These are phyloP conservation scores for Porpolomopsis calyptriformis DNA, from an alignment of 768 basidiomycete species.

Conservation along the genomic window DNA sequence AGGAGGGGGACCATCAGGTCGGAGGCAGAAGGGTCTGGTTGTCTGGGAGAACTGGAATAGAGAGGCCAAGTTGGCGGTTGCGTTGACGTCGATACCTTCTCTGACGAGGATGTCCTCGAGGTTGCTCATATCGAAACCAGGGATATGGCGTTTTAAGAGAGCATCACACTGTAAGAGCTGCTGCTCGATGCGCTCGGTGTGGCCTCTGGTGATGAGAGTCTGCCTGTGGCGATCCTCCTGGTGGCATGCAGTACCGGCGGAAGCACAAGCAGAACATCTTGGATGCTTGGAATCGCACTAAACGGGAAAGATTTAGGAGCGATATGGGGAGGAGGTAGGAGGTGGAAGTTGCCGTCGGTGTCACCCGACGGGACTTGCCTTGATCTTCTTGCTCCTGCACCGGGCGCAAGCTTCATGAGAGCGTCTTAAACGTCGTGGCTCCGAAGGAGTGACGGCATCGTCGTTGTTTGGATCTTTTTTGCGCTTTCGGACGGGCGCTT, in stretches of 20 bases:
- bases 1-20: slow-evolving; percentile 18
- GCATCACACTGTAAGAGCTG: slow-evolving; percentile 71
- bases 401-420: slow-evolving; percentile 89
- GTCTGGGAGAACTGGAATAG: slow-evolving; percentile 21
- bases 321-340: slow-evolving; percentile 23
- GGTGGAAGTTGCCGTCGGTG: slow-evolving; percentile 80
- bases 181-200: slow-evolving; percentile 73
- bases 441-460: slow-evolving; percentile 46
- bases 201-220: slow-evolving; percentile 75
- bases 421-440: slow-evolving; percentile 72
- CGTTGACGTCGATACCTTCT: slow-evolving; percentile 53
- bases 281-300: slow-evolving; percentile 91
- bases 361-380: slow-evolving; percentile 64
- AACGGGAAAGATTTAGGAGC: slow-evolving; percentile 19
- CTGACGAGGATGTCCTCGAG: slow-evolving; percentile 55
- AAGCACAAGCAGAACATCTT: slow-evolving; percentile 74
- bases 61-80: slow-evolving; percentile 4
- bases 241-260: slow-evolving; percentile 68
- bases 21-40: slow-evolving; percentile 20
- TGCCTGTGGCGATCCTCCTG: slow-evolving; percentile 85
- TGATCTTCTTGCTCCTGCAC: slow-evolving; percentile 95
- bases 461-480: slow-evolving; percentile 49
- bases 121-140: slow-evolving; percentile 53
- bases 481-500: slow-evolving; percentile 36
- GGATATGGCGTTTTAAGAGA: slow-evolving; percentile 63